Evolutionary conservation across 768 basidiomycete species (phyloP).

Genomic region (Termitomyces sp.): DNA sequence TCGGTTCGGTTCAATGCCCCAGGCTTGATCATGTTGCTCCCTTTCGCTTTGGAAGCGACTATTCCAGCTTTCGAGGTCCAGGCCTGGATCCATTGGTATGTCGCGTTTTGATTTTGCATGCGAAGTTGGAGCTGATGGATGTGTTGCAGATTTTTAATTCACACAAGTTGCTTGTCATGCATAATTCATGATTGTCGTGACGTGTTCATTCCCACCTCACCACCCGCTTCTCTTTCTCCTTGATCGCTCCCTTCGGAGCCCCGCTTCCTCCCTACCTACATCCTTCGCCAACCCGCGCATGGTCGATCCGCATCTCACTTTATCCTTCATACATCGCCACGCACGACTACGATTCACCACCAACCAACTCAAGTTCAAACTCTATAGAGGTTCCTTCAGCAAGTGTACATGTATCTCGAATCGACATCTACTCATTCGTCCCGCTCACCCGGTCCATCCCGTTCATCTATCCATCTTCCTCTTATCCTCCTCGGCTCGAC

Average conservation of each 20-base stretch:
- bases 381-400: neutral
- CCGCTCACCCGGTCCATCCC: neutral
- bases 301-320: neutral
- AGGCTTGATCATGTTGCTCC: neutral
- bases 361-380: neutral
- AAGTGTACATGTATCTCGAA: slow-evolving; percentile 1
- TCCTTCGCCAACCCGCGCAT: neutral
- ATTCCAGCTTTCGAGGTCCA: neutral
- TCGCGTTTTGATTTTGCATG: neutral
- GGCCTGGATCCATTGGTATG: neutral
- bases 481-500: neutral
- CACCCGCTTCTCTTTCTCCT: neutral
- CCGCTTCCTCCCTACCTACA: neutral
- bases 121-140: neutral
- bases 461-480: neutral
- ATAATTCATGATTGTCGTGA: neutral
- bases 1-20: neutral
- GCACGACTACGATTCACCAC: neutral
- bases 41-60: neutral
- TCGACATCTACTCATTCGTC: neutral
- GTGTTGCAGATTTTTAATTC: neutral
- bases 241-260: no score
- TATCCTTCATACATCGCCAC: neutral
- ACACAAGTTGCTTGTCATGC: neutral
- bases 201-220: neutral